These are phyloP conservation scores for Nicotiana rustica DNA, from an alignment of 305 asterid species.

Conservation along the genomic window DNA sequence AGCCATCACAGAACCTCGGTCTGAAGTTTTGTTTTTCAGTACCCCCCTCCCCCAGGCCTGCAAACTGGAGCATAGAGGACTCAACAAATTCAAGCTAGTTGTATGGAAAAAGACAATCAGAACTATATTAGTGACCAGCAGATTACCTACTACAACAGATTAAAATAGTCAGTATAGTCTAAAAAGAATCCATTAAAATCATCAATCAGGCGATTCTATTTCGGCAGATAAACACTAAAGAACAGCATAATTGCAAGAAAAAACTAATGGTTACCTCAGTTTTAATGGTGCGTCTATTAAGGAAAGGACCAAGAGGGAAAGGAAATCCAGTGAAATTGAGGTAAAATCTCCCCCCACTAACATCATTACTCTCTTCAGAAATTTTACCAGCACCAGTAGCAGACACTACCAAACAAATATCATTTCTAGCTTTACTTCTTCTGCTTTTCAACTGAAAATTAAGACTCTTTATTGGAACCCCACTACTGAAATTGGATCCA, in stretches of 20 bases:
- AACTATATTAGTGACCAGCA: background rate
- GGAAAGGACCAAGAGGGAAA: constrained; percentile 96
- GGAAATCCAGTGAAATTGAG: constrained; percentile 91
- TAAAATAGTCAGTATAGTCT: too few species aligned
- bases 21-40: too few species aligned
- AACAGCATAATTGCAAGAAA: too few species aligned
- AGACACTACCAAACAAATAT: constrained; percentile 47
- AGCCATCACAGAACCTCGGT: too few species aligned
- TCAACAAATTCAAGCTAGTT: too few species aligned
- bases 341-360: constrained; percentile 73
- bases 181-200: too few species aligned
- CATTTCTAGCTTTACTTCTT: constrained; percentile 37
- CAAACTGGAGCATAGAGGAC: too few species aligned
- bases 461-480: constrained; percentile 53
- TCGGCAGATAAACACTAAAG: too few species aligned
- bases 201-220: too few species aligned
- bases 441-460: constrained; percentile 57
- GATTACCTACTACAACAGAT: too few species aligned
- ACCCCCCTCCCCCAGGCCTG: too few species aligned
- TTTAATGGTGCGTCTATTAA: constrained; percentile 81
- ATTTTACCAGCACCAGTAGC: constrained; percentile 43
- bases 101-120: too few species aligned
- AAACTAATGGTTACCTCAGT: constrained; percentile 62
- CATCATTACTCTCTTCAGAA: constrained; percentile 37
- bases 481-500: constrained; percentile 48